A percentile compares a stretch with the other conserved stretches of the same genome.
Evolutionary conservation across 805 yeast genomes (phyloP).

Genomic region (Sungouiella thailandica): DNA sequence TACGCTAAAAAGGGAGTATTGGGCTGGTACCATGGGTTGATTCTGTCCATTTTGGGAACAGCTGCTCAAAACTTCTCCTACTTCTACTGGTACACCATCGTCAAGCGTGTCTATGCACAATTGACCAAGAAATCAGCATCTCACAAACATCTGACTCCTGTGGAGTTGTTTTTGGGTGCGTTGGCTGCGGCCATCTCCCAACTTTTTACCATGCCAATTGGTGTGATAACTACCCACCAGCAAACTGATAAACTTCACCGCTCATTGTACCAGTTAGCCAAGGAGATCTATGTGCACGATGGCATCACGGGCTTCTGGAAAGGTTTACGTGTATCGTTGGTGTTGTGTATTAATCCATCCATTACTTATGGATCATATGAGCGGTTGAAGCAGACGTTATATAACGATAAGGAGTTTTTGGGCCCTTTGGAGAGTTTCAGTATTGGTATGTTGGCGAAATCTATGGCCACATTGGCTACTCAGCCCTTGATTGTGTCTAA

Average conservation of each 20-base stretch:
- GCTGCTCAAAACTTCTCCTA: slow-evolving; percentile 79
- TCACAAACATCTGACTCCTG: slow-evolving; percentile 47
- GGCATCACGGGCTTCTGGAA: slow-evolving; percentile 76
- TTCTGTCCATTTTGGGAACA: slow-evolving; percentile 61
- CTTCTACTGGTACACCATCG: slow-evolving; percentile 81
- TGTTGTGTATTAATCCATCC: slow-evolving; percentile 77
- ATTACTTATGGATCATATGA: slow-evolving; percentile 82
- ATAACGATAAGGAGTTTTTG: slow-evolving; percentile 38
- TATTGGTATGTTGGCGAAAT: slow-evolving; percentile 76
- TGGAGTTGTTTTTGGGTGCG: slow-evolving; percentile 71
- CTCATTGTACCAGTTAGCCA: slow-evolving; percentile 26
- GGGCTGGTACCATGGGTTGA: slow-evolving; percentile 71
- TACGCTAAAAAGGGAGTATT: slow-evolving; percentile 53
- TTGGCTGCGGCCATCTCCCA: slow-evolving; percentile 81
- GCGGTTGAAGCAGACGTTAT: slow-evolving; percentile 52
- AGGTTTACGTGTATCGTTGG: slow-evolving; percentile 75
- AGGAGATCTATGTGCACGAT: slow-evolving; percentile 54
- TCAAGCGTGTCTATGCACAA: slow-evolving; percentile 51
- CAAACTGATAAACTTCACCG: slow-evolving; percentile 47
- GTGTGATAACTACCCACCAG: slow-evolving; percentile 60
- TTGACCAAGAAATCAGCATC: slow-evolving; percentile 30
- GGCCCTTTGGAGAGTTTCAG: slow-evolving; percentile 62
- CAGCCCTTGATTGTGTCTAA: slow-evolving; percentile 85
- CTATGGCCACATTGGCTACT: slow-evolving; percentile 72
- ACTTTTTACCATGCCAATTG: slow-evolving; percentile 74